A percentile compares a stretch with the other conserved stretches of the same genome.
phyloP scores from a whole-genome alignment of 495 filamentous ascomycete species.

The Xylaria nigripes region DNA sequence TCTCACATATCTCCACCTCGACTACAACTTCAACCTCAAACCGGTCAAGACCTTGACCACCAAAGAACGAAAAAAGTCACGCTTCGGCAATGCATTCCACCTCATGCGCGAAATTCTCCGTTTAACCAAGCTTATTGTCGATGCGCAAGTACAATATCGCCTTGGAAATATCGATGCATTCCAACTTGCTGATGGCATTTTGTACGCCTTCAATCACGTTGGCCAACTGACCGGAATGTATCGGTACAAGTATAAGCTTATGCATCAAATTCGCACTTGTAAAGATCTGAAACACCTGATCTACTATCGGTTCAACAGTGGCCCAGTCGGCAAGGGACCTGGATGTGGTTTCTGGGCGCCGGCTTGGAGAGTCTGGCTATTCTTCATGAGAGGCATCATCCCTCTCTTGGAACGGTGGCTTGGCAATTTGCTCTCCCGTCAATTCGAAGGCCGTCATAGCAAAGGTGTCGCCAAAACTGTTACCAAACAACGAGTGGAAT shows the following conservation, averaged over 20 bases:
- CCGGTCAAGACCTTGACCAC: slow-evolving; percentile 98
- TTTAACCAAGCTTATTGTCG: slow-evolving; percentile 94
- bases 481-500: slow-evolving; percentile 98
- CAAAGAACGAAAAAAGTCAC: slow-evolving; percentile 99
- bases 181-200: slow-evolving; percentile 95
- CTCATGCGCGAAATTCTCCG: slow-evolving; percentile 98
- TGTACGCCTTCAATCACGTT: slow-evolving; percentile 99
- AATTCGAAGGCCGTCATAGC: slow-evolving; percentile 98
- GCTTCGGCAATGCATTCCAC: slow-evolving; percentile 99
- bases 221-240: slow-evolving; percentile 99
- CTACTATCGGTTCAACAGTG: slow-evolving; percentile 98
- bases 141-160: slow-evolving; percentile 97
- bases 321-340: slow-evolving; percentile 94
- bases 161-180: slow-evolving; percentile 98
- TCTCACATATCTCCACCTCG: slow-evolving; percentile 94
- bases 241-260: slow-evolving; percentile 99
- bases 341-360: slow-evolving; percentile 99
- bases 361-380: slow-evolving; percentile 99
- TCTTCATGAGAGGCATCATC: slow-evolving; percentile 99
- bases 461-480: slow-evolving; percentile 99
- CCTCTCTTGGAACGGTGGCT: slow-evolving; percentile 96
- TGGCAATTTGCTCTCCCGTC: slow-evolving; percentile 89
- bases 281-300: slow-evolving; percentile 99
- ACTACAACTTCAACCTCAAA: slow-evolving; percentile 99
- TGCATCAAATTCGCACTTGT: slow-evolving; percentile 99